A percentile compares a stretch with the other conserved stretches of the same genome.
Conservation (phyloP, 129 eudicot genomes). For the Erigeron canadensis region DNA sequence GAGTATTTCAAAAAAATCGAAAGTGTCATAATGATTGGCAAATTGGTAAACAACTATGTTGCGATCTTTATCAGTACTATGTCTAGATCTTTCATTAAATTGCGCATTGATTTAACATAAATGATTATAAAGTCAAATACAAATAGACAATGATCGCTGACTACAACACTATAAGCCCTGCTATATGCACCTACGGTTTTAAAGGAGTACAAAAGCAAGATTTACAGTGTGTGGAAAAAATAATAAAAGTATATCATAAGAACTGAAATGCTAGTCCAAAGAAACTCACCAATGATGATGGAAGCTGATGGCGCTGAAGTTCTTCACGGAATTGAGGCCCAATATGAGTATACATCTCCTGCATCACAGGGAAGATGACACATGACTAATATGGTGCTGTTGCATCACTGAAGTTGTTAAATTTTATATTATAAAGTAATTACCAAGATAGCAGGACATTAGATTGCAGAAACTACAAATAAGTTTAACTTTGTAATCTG, state of each 20-base stretch:
- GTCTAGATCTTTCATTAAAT: constrained; percentile 3
- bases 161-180: background rate
- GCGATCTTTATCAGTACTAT: background rate
- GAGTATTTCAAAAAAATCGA: background rate
- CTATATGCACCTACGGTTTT: constrained; percentile 5
- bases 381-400: background rate
- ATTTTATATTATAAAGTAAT: background rate
- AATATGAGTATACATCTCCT: constrained; percentile 93
- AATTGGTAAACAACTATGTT: too few relatives aligned
- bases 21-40: too few relatives aligned
- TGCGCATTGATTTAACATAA: background rate
- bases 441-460: background rate
- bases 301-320: constrained; percentile 83
- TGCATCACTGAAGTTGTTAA: constrained; percentile 5
- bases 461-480: background rate
- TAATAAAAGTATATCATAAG: background rate
- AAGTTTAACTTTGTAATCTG: constrained; percentile 8
- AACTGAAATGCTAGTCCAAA: constrained; percentile 13
- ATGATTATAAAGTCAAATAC: constrained; percentile 4
- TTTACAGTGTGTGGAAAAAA: background rate
- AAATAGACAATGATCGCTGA: constrained; percentile 1
- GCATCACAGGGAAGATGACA: constrained; percentile 30
- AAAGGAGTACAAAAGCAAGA: constrained; percentile 8
- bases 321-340: constrained; percentile 98
- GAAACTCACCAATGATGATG: constrained; percentile 63